phyloP scores from a whole-genome alignment of 2,329 filamentous ascomycete genomes.

The Pyrenophora seminiperda region DNA sequence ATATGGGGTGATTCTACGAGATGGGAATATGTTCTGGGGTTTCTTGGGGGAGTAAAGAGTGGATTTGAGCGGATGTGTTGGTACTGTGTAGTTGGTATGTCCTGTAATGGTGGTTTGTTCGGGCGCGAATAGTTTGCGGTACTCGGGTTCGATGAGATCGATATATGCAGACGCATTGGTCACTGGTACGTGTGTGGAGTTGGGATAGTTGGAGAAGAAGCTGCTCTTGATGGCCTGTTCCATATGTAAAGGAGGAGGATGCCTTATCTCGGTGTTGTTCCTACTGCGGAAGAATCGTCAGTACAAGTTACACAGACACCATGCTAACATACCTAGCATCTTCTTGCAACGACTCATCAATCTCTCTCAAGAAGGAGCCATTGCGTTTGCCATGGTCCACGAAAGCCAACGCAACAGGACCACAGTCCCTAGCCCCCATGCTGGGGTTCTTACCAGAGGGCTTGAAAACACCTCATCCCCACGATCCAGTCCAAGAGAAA shows the following conservation, averaged over 20 bases:
- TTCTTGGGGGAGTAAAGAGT: not conserved
- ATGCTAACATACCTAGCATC: slow-evolving; percentile 3
- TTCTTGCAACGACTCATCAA: not conserved
- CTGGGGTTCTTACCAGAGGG: no score
- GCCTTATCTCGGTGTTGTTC: not conserved
- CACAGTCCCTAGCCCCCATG: no score
- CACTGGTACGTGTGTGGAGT: not conserved
- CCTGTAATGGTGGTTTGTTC: not conserved
- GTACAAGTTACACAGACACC: not conserved
- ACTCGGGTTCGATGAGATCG: not conserved
- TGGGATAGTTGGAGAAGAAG: not conserved
- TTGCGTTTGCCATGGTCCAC: no score
- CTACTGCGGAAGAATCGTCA: not conserved
- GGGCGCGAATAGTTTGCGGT: not conserved
- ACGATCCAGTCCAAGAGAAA: no score
- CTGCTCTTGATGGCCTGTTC: not conserved
- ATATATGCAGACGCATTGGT: not conserved
- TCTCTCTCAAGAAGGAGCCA: no score
- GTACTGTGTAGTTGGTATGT: not conserved
- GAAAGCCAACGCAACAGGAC: no score
- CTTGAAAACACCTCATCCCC: no score
- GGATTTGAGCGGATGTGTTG: not conserved
- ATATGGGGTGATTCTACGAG: not conserved
- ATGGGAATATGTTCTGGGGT: not conserved
- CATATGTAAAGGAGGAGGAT: not conserved